A percentile compares a stretch with the other conserved stretches of the same genome.
Evolutionary conservation across 371 early-diverging fungal species (phyloP).

Genomic region (Apophysomyces ossiformis): DNA sequence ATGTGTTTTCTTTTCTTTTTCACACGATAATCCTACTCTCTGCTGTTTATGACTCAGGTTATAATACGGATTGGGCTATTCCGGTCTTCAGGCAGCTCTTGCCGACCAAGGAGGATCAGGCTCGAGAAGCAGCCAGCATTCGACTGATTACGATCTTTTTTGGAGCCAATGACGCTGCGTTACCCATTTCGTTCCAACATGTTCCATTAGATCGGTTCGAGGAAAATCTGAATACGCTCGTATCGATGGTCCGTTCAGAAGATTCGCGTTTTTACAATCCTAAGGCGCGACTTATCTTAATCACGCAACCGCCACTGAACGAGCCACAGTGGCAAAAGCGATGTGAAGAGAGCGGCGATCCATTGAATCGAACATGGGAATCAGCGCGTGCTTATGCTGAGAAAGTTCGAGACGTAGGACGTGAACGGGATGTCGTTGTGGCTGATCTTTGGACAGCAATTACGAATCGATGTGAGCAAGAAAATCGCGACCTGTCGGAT

Average conservation of each 20-base stretch:
- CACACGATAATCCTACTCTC: slow-evolving; percentile 5
- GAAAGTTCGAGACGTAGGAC: slow-evolving; percentile 55
- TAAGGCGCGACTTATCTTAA: slow-evolving; percentile 61
- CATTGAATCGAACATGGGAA: slow-evolving; percentile 52
- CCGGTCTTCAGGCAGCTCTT: slow-evolving; percentile 64
- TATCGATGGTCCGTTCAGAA: slow-evolving; percentile 54
- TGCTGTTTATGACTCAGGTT: slow-evolving; percentile 48
- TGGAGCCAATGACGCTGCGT: slow-evolving; percentile 85
- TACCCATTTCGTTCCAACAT: slow-evolving; percentile 58
- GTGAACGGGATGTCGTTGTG: slow-evolving; percentile 43
- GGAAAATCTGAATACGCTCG: slow-evolving; percentile 61
- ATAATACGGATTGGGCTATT: slow-evolving; percentile 74
- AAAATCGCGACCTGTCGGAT: slow-evolving; percentile 28
- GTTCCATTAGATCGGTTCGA: slow-evolving; percentile 69
- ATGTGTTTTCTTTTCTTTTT: not conserved
- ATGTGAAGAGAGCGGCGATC: slow-evolving; percentile 39
- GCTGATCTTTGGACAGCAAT: slow-evolving; percentile 67
- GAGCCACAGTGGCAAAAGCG: slow-evolving; percentile 57
- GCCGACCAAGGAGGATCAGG: slow-evolving; percentile 40
- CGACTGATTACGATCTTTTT: slow-evolving; percentile 74
- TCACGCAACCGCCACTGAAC: slow-evolving; percentile 80
- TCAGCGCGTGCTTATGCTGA: slow-evolving; percentile 63
- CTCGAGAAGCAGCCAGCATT: slow-evolving; percentile 39
- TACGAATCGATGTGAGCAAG: slow-evolving; percentile 27
- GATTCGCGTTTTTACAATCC: slow-evolving; percentile 61